Base-by-base conservation (phyloP, 345 rosid species). In the Citrus sinensis region DNA sequence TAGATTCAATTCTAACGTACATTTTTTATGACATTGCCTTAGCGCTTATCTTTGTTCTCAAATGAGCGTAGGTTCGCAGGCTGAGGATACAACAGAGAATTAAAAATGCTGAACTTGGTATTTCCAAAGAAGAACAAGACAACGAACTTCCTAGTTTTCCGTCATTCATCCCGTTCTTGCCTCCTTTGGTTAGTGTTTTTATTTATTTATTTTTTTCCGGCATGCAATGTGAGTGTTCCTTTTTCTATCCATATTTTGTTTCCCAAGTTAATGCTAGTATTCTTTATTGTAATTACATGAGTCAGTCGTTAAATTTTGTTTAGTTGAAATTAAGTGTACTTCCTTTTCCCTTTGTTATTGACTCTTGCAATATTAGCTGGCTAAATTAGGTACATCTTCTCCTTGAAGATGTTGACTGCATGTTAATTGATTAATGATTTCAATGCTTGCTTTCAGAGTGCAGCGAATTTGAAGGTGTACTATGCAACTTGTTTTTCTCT, bases 111-210 rank as follows among this genome's bases (percentile, higher is more conserved):
- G 99, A 95, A 71, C 93, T 90, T 59, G 98, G 98, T 34, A 87
- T 86, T 39, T 71, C 78, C 10, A 73, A 84, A 9, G 94, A 90
- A 11, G 80, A 82, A 73, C 84, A 80, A 79, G 99, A 95, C 81
- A 90, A 81, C 61, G 99, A 95, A 25, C 88, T 95, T 76, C 98
- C 99, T 64, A 85, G 89, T 82, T 95, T 95, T 84, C 98, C 99
- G 35, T 95, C 99, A 2, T 95, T 95, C 84, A 95, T 95, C 60
- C 99, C 99, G 4, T 95, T 95, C 86, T 87, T 95, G 84, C 99
- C 99, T 80, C 98, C 99, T 51, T 78, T 95, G 89, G 99, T 93
- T 42, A 86, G 91, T 66, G 62, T 62, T 72, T 58, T 63, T 46
- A 46, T 46, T 13, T 46, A 46, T 46, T 11, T 46, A 11, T 46